phyloP scores from a whole-genome alignment of 352 stramenopile species.

The Blastocystis hominis region DNA sequence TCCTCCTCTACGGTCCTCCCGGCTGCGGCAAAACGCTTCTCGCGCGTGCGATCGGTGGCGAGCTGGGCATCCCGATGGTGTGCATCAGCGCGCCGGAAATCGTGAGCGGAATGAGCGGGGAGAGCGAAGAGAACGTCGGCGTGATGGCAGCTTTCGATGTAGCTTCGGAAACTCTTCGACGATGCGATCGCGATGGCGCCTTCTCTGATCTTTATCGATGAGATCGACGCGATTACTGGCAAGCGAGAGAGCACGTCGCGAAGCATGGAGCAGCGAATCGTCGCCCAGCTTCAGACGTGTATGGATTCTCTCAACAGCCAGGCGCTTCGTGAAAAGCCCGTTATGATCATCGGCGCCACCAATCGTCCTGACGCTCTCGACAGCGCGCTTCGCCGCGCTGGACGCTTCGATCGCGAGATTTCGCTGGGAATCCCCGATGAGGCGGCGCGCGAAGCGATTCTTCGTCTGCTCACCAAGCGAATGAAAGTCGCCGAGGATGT shows the following conservation, averaged over 20 bases:
- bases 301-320: conserved; percentile 64
- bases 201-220: conserved; percentile 81
- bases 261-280: conserved; percentile 85
- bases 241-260: conserved; percentile 77
- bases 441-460: conserved; percentile 80
- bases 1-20: conserved; percentile 79
- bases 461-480: conserved; percentile 79
- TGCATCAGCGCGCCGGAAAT: conserved; percentile 76
- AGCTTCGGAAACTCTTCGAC: conserved; percentile 76
- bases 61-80: conserved; percentile 78
- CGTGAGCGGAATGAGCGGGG: conserved; percentile 82
- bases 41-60: conserved; percentile 79
- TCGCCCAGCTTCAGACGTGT: conserved; percentile 75
- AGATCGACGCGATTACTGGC: conserved; percentile 79
- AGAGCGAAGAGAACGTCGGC: conserved; percentile 65
- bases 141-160: conserved; percentile 68
- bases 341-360: conserved; percentile 92
- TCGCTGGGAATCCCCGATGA: conserved; percentile 89
- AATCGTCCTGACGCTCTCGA: conserved; percentile 92
- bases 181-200: conserved; percentile 74
- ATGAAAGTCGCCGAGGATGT: conserved; percentile 85
- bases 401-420: conserved; percentile 96
- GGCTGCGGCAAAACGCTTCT: conserved; percentile 85
- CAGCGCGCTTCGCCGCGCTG: conserved; percentile 82
- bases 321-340: conserved; percentile 76